These are phyloP conservation scores for Suillus plorans DNA, from an alignment of 768 basidiomycete genomes.

Conservation along the genomic window DNA sequence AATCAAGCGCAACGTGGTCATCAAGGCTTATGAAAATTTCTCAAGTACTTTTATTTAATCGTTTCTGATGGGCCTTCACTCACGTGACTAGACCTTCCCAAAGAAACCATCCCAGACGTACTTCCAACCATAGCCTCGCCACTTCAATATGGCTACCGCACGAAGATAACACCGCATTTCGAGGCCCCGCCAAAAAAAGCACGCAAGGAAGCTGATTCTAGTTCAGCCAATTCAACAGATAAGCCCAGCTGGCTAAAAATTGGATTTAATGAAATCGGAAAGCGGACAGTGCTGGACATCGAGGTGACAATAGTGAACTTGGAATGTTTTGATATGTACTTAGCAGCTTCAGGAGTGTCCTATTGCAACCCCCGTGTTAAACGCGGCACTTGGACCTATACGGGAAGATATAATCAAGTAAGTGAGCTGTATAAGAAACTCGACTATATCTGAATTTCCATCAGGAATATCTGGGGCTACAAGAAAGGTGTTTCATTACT, in stretches of 20 bases:
- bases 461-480: slow-evolving; percentile 76
- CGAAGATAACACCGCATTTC: slow-evolving; percentile 98
- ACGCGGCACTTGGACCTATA: slow-evolving; percentile 59
- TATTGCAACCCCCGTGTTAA: slow-evolving; percentile 82
- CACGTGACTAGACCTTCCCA: slow-evolving; percentile 43
- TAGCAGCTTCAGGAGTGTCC: slow-evolving; percentile 71
- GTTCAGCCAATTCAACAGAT: not conserved
- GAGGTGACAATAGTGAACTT: slow-evolving; percentile 53
- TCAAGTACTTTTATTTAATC: slow-evolving; percentile 33
- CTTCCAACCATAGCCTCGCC: slow-evolving; percentile 83
- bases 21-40: slow-evolving; percentile 81
- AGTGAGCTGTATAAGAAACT: slow-evolving; percentile 16
- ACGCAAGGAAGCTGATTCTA: slow-evolving; percentile 9
- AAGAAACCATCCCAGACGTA: slow-evolving; percentile 59
- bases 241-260: slow-evolving; percentile 77
- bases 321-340: not conserved
- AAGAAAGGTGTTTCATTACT: slow-evolving; percentile 88
- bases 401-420: slow-evolving; percentile 71
- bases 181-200: slow-evolving; percentile 63
- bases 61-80: slow-evolving; percentile 29
- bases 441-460: slow-evolving; percentile 8
- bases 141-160: slow-evolving; percentile 87
- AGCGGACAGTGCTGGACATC: slow-evolving; percentile 80
- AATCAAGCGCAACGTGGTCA: slow-evolving; percentile 82
- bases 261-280: slow-evolving; percentile 84